A percentile compares a stretch with the other conserved stretches of the same genome.
Evolutionary conservation across 75 land plant species (phyloP).

Genomic region (Cunninghamia lanceolata): DNA sequence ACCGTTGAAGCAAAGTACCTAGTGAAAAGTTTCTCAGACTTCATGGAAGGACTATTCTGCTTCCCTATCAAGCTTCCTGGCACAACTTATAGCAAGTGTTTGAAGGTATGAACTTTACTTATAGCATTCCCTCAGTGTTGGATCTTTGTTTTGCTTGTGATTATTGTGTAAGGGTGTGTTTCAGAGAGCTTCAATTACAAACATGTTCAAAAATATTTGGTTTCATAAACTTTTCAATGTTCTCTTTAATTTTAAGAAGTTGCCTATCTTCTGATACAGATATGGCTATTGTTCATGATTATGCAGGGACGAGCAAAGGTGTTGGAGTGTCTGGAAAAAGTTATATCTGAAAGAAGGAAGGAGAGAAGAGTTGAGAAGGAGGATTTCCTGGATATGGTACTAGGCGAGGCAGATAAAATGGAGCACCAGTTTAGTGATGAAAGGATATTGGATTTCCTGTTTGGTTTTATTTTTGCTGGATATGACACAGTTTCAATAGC

Average conservation of each 20-base stretch:
- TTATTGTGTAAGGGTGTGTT: too few species aligned
- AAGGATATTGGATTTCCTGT: constrained; percentile 14
- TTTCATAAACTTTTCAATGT: not conserved
- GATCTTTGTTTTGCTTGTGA: too few species aligned
- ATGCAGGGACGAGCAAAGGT: constrained; percentile 20
- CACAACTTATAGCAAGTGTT: constrained; percentile 21
- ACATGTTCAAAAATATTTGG: not conserved
- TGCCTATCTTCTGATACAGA: not conserved
- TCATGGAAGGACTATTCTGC: constrained; percentile 22
- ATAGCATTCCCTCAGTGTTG: too few species aligned
- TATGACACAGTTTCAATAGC: constrained; percentile 34
- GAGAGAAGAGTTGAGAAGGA: not conserved
- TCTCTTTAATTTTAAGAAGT: not conserved
- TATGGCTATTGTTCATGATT: not conserved
- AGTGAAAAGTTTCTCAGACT: constrained; percentile 12
- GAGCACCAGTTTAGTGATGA: constrained; percentile 9
- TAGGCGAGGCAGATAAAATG: constrained; percentile 3
- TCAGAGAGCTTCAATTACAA: not conserved
- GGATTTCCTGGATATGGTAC: constrained; percentile 16
- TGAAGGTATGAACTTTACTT: constrained; percentile 3
- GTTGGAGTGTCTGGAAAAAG: constrained; percentile 6
- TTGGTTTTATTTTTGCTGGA: constrained; percentile 27
- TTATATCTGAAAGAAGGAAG: constrained; percentile 3
- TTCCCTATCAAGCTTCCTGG: constrained; percentile 28
- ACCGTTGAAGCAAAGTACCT: not conserved